These are phyloP conservation scores for Meripilus lineatus DNA, from an alignment of 1,284 basidiomycete genomes.

Conservation along the genomic window DNA sequence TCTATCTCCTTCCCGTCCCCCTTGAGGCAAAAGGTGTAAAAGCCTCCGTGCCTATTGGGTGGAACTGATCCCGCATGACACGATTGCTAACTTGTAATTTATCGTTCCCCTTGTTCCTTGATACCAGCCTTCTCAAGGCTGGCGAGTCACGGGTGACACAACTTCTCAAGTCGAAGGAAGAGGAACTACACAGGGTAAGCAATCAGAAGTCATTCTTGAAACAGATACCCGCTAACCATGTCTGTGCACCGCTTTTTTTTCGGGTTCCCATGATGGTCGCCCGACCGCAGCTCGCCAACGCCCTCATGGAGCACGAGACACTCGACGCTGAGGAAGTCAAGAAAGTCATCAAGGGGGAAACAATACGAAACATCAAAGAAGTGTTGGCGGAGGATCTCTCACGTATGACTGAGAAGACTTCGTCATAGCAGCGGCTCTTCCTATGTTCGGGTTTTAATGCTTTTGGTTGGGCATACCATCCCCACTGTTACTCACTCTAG, in stretches of 20 bases:
- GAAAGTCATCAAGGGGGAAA: conserved; percentile 79
- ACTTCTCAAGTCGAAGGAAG: conserved; percentile 68
- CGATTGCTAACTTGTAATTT: no score
- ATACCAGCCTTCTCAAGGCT: conserved; percentile 65
- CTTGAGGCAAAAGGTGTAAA: no score
- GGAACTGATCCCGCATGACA: no score
- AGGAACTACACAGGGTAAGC: conserved; percentile 78
- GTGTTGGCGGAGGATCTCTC: conserved; percentile 54
- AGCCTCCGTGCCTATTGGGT: no score
- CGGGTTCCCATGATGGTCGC: no score
- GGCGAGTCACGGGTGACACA: conserved; percentile 67
- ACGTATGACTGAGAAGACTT: no score
- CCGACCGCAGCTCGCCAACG: conserved; percentile 88
- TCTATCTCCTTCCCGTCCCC: no score
- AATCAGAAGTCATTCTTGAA: conserved; percentile 1
- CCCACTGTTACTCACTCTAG: no score
- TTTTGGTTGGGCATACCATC: no score
- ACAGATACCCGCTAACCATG: conserved; percentile 4
- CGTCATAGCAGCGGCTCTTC: no score
- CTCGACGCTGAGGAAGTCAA: conserved; percentile 80
- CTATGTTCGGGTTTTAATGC: no score
- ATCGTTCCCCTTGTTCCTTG: conserved; percentile 13
- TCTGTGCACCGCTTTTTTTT: conserved; percentile 5
- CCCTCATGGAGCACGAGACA: conserved; percentile 93
- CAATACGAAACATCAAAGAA: conserved; percentile 63